Conservation (phyloP, 2,329 filamentous ascomycete genomes). For the Alternaria conjuncta region DNA sequence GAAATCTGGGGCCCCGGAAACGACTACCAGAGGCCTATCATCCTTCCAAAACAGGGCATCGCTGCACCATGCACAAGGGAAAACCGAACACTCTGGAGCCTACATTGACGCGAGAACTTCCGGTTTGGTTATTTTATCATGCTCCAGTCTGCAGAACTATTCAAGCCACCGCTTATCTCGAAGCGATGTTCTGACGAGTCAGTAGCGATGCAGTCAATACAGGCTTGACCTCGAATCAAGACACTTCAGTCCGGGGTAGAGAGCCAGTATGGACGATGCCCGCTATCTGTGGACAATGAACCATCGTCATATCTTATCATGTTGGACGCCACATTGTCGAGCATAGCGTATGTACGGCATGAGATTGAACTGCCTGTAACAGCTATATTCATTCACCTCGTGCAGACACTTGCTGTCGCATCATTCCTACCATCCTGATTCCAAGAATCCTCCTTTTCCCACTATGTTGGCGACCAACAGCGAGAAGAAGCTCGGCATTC, state of each 20-base stretch:
- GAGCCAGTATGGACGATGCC: not conserved
- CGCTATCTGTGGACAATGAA: not conserved
- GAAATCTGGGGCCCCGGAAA: not conserved
- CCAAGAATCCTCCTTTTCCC: not conserved
- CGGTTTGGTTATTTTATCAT: not conserved
- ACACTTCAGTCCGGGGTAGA: not conserved
- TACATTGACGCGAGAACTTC: not conserved
- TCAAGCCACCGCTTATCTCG: not conserved
- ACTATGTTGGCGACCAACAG: not conserved
- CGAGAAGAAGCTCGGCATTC: not conserved
- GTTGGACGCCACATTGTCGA: not conserved
- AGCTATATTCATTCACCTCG: not conserved
- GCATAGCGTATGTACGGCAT: not conserved
- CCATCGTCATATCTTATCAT: not conserved
- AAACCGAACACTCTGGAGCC: not conserved
- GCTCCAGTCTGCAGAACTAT: not conserved
- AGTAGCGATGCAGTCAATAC: not conserved
- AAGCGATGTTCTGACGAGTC: not conserved
- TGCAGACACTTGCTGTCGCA: not conserved
- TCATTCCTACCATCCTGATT: not conserved
- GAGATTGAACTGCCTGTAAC: not conserved
- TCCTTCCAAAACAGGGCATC: not conserved
- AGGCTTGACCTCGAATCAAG: not conserved
- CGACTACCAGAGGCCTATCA: not conserved
- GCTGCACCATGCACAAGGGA: not conserved